A percentile compares a stretch with the other conserved stretches of the same genome.
These are phyloP conservation scores for Lachnum nothofagi DNA, from an alignment of 2,329 filamentous ascomycete species.

Conservation along the genomic window DNA sequence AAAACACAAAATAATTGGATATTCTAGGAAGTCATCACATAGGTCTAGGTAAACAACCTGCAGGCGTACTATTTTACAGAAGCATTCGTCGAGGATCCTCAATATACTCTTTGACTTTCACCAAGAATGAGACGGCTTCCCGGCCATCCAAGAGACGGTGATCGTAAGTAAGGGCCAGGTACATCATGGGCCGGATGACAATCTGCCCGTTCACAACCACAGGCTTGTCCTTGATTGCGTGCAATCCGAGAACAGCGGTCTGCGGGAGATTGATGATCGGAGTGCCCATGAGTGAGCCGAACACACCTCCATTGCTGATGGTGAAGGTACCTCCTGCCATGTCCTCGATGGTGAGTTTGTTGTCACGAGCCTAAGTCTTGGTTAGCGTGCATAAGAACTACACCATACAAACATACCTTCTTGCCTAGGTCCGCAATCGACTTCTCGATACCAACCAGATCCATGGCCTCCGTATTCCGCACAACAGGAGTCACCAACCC, in stretches of 20 bases:
- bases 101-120: slow-evolving; percentile 96
- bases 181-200: slow-evolving; percentile 99
- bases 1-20: background rate
- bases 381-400: slow-evolving; percentile 5
- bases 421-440: slow-evolving; percentile 89
- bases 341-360: slow-evolving; percentile 96
- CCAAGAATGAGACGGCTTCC: slow-evolving; percentile 91
- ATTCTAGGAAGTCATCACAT: background rate
- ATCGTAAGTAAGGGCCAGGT: slow-evolving; percentile 94
- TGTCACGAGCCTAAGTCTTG: slow-evolving; percentile 69
- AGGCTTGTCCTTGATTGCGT: slow-evolving; percentile 93
- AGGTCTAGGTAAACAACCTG: background rate
- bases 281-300: slow-evolving; percentile 94
- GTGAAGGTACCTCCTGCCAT: slow-evolving; percentile 99
- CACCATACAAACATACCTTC: slow-evolving; percentile 58
- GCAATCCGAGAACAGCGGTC: slow-evolving; percentile 83
- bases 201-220: slow-evolving; percentile 89
- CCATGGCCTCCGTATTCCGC: slow-evolving; percentile 83
- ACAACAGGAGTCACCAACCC: slow-evolving; percentile 95
- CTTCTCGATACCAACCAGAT: slow-evolving; percentile 84
- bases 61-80: slow-evolving; percentile 41
- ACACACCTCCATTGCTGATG: slow-evolving; percentile 95
- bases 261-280: slow-evolving; percentile 98
- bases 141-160: slow-evolving; percentile 91
- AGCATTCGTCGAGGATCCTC: slow-evolving; percentile 94